Evolutionary conservation across 129 eudicot species (phyloP), one percentile per base, ranked within the genome.

Genomic region (Artemisia tridentata): DNA sequence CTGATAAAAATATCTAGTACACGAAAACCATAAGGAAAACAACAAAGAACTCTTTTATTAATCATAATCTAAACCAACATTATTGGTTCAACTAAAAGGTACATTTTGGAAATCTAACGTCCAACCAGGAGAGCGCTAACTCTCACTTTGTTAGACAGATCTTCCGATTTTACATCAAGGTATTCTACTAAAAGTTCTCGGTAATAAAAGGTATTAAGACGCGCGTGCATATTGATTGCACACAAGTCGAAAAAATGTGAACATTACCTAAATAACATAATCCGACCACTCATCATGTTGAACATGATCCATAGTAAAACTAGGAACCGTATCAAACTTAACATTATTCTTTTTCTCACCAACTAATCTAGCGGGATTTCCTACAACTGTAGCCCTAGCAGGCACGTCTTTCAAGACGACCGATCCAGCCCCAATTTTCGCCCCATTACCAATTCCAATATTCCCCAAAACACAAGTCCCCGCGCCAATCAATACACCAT

Each of bases 391-490:
- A 2, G 95, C 85, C 75, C 96, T 85, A 17, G 87, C 87, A 10
- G 98, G 96, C 9, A 92, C 96, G 43, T 75, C 88, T 51, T 87
- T 92, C 38, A 92, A 59, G 63, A 92, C 98, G 0, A 92, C 96
- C 13, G 98, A 92, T 0, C 98, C 98, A 3, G 98, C 96, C 6
- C 98, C 98, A 60, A 92, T 82, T 72, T 92, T 92, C 27, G 92
- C 98, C 18, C 98, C 92, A 25, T 89, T 92, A 7, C 88, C 95
- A 50, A 92, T 85, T 64, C 61, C 43, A 47, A 92, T 84, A 80
- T 89, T 92, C 25, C 98, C 98, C 79, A 92, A 75, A 25, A 92
- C 92, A 82, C 98, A 86, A 79, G 88, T 92, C 45, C 98, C 98
- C 5, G 98, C 98, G 1, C 98, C 98, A 7, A 92, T 92, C 79